Base-by-base conservation (phyloP, 768 basidiomycete species). In the Kwoniella dejecticola region DNA sequence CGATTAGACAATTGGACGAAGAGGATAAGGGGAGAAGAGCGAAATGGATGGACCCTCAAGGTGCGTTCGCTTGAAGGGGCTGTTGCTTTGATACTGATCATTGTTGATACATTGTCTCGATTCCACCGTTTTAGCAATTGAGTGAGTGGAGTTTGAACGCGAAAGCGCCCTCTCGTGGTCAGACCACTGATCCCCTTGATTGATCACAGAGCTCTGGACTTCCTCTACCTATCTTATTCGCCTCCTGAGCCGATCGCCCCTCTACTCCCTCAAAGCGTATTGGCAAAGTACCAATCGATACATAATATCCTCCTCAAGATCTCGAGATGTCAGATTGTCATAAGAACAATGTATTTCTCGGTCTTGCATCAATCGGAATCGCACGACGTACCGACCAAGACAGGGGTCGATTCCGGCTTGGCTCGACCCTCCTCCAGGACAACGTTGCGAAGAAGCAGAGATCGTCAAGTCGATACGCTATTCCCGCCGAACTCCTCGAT, bases 221-320 rank as follows among this genome's bases (percentile, higher is more conserved):
- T 94, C 73, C 79, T 95, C 13, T 90, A 90, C 72, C 86, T 95
- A 81, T 86, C 91, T 66, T 95, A 95, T 77, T 88, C 88, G 69
- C 87, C 90, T n/a, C 90, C 91, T 1, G 82, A 82, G n/a, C 85
- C 90, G 0, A 80, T 95, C 38, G 85, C 86, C 46, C 82, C 87
- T 11, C 74, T 95, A 10, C 88, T 95, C 30, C 85, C 89, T 1
- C 81, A 84, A 0, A 82, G 84, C 4, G 83, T 89, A 30, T 77
- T 93, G n/a, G 86, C 84, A 4, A 94, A 93, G 74, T 94, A 94
- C 72, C 89, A 92, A 66, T 82, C 89, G 40, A 81, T 93, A 63
- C 91, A 92, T 75, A 83, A 88, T 0, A 87, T 92, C 69, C 83
- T 91, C 47, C 80, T 95, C 31, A 84, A 91, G 29, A 80, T 94